These are phyloP conservation scores for Polytrichum commune DNA, from an alignment of 225 moss, liverwort and hornwort genomes.

Conservation along the genomic window DNA sequence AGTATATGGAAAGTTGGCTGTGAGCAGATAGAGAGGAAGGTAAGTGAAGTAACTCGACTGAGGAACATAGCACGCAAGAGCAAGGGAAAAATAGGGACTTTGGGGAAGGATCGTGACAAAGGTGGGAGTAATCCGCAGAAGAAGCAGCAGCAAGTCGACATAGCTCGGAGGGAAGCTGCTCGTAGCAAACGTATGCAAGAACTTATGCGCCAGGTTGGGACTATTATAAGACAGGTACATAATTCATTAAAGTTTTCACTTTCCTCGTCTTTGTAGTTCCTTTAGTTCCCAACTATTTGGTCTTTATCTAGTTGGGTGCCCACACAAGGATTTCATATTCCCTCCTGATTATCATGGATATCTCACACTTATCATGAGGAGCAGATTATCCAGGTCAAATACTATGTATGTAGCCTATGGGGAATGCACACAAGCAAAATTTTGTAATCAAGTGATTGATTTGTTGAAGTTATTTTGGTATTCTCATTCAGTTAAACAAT, in stretches of 20 bases:
- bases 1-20: constrained; percentile 2
- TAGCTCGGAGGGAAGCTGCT: constrained; percentile 68
- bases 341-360: too few relatives aligned
- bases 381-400: too few relatives aligned
- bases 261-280: too few relatives aligned
- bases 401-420: too few relatives aligned
- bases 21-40: constrained; percentile 64
- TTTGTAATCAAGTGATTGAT: too few relatives aligned
- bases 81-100: constrained; percentile 48
- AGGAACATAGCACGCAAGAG: constrained; percentile 48
- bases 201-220: constrained; percentile 80
- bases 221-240: constrained; percentile 79
- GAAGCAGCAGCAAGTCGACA: constrained; percentile 76
- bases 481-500: too few relatives aligned
- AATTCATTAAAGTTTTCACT: not conserved
- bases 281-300: too few relatives aligned
- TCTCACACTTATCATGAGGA: too few relatives aligned
- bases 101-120: constrained; percentile 82
- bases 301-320: too few relatives aligned
- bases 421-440: too few relatives aligned
- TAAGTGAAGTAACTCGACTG: constrained; percentile 48
- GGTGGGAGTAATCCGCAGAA: constrained; percentile 54
- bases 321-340: too few relatives aligned
- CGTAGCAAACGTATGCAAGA: constrained; percentile 89
- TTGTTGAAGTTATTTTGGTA: too few relatives aligned